A percentile compares a stretch with the other conserved stretches of the same genome.
Evolutionary conservation across 2,329 filamentous ascomycete species (phyloP).

Genomic region (Graphiopsis chlorocephala): DNA sequence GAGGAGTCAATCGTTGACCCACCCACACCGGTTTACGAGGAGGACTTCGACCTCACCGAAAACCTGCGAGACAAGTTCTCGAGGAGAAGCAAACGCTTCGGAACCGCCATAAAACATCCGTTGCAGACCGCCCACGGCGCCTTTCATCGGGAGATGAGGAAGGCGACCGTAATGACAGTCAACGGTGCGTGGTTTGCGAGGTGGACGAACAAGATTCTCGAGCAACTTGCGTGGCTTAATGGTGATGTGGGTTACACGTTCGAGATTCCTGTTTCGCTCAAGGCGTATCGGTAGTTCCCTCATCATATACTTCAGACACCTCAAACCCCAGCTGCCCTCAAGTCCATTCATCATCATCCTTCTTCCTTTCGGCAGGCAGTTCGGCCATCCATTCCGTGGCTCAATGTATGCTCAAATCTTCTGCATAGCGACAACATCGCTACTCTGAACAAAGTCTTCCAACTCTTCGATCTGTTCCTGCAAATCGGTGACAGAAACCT

Average conservation of each 20-base stretch:
- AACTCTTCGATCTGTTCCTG: slow-evolving; percentile 80
- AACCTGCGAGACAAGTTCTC: not conserved
- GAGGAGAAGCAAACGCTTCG: not conserved
- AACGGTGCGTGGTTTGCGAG: slow-evolving; percentile 10
- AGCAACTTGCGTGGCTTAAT: slow-evolving; percentile 3
- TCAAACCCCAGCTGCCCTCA: not conserved
- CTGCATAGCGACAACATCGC: slow-evolving; percentile 86
- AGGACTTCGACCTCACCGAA: not conserved
- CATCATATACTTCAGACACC: not conserved
- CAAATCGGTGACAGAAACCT: slow-evolving; percentile 82
- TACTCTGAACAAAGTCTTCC: slow-evolving; percentile 95
- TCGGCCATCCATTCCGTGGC: not conserved
- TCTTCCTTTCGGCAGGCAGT: not conserved
- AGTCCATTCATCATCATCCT: not conserved
- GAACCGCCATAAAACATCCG: not conserved
- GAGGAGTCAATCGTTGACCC: not conserved
- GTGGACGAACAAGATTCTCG: slow-evolving; percentile 11
- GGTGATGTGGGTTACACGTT: not conserved
- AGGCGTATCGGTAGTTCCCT: not conserved
- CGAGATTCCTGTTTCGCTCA: not conserved
- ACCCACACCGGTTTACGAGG: not conserved
- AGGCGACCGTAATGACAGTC: not conserved
- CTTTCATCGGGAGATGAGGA: slow-evolving; percentile 4
- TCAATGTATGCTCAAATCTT: slow-evolving; percentile 62
- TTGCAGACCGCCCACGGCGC: not conserved